phyloP scores from a whole-genome alignment of 164 flowering plant genomes.

The Piper betle region DNA sequence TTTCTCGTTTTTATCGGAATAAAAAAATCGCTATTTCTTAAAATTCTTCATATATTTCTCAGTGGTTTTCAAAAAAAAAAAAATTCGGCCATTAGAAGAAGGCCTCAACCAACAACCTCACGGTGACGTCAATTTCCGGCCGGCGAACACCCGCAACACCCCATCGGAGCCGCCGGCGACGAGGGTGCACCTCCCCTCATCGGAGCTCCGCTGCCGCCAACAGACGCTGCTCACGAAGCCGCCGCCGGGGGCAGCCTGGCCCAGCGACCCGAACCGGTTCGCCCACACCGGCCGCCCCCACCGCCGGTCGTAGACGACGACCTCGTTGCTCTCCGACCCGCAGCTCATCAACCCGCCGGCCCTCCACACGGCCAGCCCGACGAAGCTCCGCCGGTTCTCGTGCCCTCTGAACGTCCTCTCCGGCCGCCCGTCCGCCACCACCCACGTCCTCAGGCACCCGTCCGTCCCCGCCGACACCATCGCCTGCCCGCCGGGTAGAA shows the following conservation, averaged over 20 bases:
- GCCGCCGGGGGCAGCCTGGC: constrained; percentile 1
- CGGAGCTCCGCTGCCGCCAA: constrained; percentile 38
- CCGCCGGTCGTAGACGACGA: constrained; percentile 51
- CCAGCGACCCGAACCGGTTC: constrained; percentile 22
- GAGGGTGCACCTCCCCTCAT: constrained; percentile 34
- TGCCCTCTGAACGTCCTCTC: constrained; percentile 53
- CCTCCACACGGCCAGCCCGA: constrained; percentile 60
- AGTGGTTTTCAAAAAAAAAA: too few relatives aligned
- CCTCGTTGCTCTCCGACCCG: constrained; percentile 56
- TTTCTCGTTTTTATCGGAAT: too few relatives aligned
- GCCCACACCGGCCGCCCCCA: constrained; percentile 70
- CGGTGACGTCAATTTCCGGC: constrained; percentile 10
- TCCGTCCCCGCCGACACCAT: constrained; percentile 41
- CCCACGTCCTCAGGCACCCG: constrained; percentile 55
- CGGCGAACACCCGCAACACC: constrained; percentile 35
- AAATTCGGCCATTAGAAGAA: not conserved
- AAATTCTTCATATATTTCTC: too few relatives aligned
- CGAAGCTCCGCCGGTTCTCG: constrained; percentile 39
- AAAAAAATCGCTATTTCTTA: too few relatives aligned
- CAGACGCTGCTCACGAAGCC: constrained; percentile 55
- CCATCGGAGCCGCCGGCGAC: constrained; percentile 69
- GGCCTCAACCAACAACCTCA: not conserved
- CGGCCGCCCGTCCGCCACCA: constrained; percentile 4
- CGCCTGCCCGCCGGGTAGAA: constrained; percentile 13
- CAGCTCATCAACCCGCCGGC: constrained; percentile 45